Conservation (phyloP, 768 basidiomycete species). For the Auriscalpium microsporum region DNA sequence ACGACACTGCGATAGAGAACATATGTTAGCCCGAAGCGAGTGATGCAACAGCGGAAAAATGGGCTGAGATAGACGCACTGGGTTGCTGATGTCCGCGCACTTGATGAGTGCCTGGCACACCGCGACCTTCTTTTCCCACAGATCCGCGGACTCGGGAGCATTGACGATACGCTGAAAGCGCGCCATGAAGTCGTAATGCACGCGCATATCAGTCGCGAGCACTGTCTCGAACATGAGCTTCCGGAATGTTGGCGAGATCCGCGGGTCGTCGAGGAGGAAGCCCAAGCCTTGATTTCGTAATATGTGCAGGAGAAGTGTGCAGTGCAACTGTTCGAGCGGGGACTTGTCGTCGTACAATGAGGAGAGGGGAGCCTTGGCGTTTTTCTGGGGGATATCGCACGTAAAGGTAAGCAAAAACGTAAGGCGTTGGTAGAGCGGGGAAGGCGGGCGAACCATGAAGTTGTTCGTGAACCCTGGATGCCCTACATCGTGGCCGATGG, state of each 20-base stretch:
- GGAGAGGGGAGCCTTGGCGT: conserved; percentile 84
- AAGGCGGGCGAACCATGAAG: conserved; percentile 68
- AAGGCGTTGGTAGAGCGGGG: background rate
- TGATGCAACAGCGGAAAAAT: background rate
- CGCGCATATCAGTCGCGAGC: conserved; percentile 90
- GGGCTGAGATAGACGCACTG: conserved; percentile 46
- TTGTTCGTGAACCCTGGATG: conserved; percentile 92
- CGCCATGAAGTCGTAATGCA: conserved; percentile 79
- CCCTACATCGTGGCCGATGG: conserved; percentile 95
- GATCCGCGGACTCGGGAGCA: conserved; percentile 27
- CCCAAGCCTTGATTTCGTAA: conserved; percentile 77
- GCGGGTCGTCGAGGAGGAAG: conserved; percentile 51
- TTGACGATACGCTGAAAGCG: conserved; percentile 45
- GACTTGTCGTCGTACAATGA: conserved; percentile 84
- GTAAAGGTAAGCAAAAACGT: conserved; percentile 8
- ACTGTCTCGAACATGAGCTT: conserved; percentile 75
- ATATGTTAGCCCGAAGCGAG: background rate
- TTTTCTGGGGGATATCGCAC: conserved; percentile 51
- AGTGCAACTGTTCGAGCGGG: conserved; percentile 89
- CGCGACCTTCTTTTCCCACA: conserved; percentile 45
- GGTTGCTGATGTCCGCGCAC: conserved; percentile 98
- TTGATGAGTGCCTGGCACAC: conserved; percentile 90
- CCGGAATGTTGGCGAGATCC: conserved; percentile 44
- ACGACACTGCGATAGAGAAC: conserved; percentile 52
- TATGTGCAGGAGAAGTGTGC: conserved; percentile 65